Conservation (phyloP, 129 eudicot species). For the Tagetes erecta region DNA sequence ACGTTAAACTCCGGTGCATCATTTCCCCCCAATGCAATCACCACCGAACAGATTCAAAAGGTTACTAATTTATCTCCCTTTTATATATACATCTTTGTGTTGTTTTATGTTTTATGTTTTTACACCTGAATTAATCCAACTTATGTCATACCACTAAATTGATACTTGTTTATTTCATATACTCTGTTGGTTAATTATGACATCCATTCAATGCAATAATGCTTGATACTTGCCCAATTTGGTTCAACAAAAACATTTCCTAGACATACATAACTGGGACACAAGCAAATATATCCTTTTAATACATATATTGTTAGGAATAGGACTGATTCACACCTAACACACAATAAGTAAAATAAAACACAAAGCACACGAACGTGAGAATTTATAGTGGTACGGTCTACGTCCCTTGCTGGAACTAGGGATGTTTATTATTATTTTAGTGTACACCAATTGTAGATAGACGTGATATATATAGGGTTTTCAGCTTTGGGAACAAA, state of each 20-base stretch:
- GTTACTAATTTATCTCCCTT: constrained; percentile 1
- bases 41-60: constrained; percentile 46
- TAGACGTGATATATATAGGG: too few species aligned
- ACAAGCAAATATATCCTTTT: background rate
- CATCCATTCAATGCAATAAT: background rate
- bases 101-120: background rate
- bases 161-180: background rate
- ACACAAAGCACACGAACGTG: too few species aligned
- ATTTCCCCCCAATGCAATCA: constrained; percentile 34
- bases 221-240: background rate
- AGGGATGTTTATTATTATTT: too few species aligned
- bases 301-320: background rate
- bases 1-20: constrained; percentile 31
- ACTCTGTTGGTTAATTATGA: background rate
- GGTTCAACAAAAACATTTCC: background rate
- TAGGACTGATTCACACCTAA: too few species aligned
- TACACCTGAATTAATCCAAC: background rate
- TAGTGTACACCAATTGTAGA: too few species aligned
- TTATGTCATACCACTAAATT: background rate
- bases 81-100: background rate
- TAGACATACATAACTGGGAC: too few species aligned
- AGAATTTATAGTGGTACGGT: too few species aligned
- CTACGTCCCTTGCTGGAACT: too few species aligned
- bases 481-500: too few species aligned
- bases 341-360: too few species aligned